A percentile compares a stretch with the other conserved stretches of the same genome.
phyloP scores from a whole-genome alignment of 108 stramenopile genomes.

The Skeletonema potamos region DNA sequence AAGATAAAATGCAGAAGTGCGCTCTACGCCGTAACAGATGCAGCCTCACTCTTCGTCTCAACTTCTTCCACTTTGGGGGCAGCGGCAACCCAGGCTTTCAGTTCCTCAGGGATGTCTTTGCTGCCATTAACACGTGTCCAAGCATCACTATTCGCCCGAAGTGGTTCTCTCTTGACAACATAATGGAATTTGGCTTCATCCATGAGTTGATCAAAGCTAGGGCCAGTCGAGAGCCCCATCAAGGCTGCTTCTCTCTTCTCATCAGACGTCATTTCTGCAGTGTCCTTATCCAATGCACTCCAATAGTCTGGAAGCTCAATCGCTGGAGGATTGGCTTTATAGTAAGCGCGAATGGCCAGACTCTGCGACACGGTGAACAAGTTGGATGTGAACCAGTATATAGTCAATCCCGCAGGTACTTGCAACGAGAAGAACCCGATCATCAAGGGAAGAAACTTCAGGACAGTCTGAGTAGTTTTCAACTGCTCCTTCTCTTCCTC shows the following conservation, averaged over 20 bases:
- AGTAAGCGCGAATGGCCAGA: conserved; percentile 70
- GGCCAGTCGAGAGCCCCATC: conserved; percentile 75
- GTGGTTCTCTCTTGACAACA: conserved; percentile 67
- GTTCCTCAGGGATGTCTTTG: conserved; percentile 24
- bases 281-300: conserved; percentile 73
- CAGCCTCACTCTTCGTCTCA: neutral
- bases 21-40: neutral
- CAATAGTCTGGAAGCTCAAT: conserved; percentile 88
- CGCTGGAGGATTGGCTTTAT: conserved; percentile 79
- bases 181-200: conserved; percentile 77
- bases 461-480: conserved; percentile 63
- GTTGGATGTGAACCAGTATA: conserved; percentile 96
- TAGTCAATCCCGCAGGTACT: conserved; percentile 94
- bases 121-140: conserved; percentile 50
- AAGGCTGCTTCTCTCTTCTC: conserved; percentile 76
- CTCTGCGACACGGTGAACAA: conserved; percentile 83
- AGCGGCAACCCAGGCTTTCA: conserved; percentile 38
- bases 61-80: neutral
- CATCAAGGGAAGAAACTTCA: conserved; percentile 93
- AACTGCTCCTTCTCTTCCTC: conserved; percentile 68
- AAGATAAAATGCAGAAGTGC: neutral
- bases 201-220: conserved; percentile 66
- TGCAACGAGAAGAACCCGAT: conserved; percentile 94
- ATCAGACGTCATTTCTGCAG: conserved; percentile 72
- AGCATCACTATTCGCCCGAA: conserved; percentile 54